Base-by-base conservation (phyloP, 2,329 filamentous ascomycete species). In the Penicillium brasilianum region DNA sequence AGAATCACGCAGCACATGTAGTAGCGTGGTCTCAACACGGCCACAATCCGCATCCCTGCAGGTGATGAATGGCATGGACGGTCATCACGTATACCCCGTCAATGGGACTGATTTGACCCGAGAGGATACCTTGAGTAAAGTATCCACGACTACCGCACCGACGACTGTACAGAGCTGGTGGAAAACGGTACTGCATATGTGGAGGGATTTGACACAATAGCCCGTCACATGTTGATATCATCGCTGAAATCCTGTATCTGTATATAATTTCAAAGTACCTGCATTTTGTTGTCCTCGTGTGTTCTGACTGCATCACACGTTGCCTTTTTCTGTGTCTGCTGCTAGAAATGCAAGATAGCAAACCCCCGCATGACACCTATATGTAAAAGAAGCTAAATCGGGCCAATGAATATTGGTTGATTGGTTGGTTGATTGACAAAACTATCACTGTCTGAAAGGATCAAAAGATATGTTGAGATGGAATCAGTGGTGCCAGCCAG, bases 41-140 rank as follows among this genome's bases (percentile, higher is more conserved):
- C 56, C 64, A 2, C 64, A 61, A n/a, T 69, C 66, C 1, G 68
- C 68, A 11, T 69, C 69, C 3, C 59, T 74, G 13, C 65, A 72
- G 4, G 72, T 76, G n/a, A 73, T 78, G 76, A 77, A 75, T 49
- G 76, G 76, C 9, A 69, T 78, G 13, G 76, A 78, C 55, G 76
- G 76, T 1, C 75, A 77, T 58, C 71, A 76, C 52, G 58, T 68
- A 16, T 68, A 60, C 32, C 59, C 62, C 1, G 60, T 36, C 4
- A 55, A 61, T 36, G 14, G 48, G 16, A 41, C 58, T 3, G 49
- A 49, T 4, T 25, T 66, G 34, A 61, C 62, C 16, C 59, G 65
- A 22, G 67, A 67, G 22, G 62, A 69, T 22, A 69, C 67, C 7
- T 43, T 60, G 28, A 64, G 64, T 54, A 68, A 68, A 18, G 58